Conservation (phyloP, 768 basidiomycete species). For the Lactarius sanguifluus region DNA sequence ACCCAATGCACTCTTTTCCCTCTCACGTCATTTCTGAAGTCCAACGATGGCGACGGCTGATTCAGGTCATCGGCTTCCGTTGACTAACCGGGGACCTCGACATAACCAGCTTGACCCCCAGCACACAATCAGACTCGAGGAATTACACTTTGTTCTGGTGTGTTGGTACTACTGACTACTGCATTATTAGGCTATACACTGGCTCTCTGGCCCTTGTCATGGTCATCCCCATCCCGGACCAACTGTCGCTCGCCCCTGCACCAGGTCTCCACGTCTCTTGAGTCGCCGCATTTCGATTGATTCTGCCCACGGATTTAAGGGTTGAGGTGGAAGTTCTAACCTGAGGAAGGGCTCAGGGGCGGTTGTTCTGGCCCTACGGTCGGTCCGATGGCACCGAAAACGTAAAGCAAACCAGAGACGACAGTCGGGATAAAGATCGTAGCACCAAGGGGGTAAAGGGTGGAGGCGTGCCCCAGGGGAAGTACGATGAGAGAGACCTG, state of each 20-base stretch:
- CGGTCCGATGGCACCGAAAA: not conserved
- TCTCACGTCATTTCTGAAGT: too few species aligned
- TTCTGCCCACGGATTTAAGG: not conserved
- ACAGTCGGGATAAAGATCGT: not conserved
- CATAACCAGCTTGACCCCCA: not conserved
- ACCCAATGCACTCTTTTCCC: not conserved
- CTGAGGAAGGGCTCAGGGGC: not conserved
- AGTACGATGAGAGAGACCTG: slow-evolving; percentile 5
- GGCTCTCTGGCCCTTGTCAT: not conserved
- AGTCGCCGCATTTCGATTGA: not conserved
- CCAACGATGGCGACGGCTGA: too few species aligned
- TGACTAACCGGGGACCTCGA: not conserved
- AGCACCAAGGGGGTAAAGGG: not conserved
- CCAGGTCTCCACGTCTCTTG: not conserved
- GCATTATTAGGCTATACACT: not conserved
- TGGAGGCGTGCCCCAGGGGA: not conserved
- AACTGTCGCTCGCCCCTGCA: not conserved
- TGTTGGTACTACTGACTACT: not conserved
- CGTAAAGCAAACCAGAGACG: not conserved
- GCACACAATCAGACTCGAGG: not conserved
- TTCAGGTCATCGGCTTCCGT: not conserved
- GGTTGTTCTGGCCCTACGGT: not conserved
- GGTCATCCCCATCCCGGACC: not conserved
- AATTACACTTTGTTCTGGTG: not conserved
- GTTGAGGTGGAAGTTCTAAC: not conserved